A percentile compares a stretch with the other conserved stretches of the same genome.
phyloP scores from a whole-genome alignment of 2,329 filamentous ascomycete genomes.

The Myriosclerotinia curreyana region DNA sequence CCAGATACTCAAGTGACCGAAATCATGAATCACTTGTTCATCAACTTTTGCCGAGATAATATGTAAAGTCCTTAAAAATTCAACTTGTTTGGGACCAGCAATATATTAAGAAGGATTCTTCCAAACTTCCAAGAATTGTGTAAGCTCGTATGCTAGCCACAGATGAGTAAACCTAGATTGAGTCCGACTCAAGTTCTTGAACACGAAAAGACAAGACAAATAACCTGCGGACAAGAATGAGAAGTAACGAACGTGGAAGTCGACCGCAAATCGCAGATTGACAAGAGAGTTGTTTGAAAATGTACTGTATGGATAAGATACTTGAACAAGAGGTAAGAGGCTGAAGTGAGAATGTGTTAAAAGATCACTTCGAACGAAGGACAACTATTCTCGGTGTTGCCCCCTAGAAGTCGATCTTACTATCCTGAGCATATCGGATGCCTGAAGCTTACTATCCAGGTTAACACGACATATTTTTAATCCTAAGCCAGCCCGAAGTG shows the following conservation, averaged over 20 bases:
- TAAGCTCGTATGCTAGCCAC: constrained; percentile 13
- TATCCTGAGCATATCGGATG: constrained; percentile 16
- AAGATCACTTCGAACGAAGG: constrained; percentile 21
- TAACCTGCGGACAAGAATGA: constrained; percentile 3
- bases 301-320: constrained; percentile 14
- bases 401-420: constrained; percentile 24
- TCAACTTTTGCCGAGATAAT: constrained; percentile 2
- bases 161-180: constrained; percentile 5
- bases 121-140: background rate
- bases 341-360: constrained; percentile 21
- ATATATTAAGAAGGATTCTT: constrained; percentile 9
- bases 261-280: constrained; percentile 21
- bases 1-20: constrained; percentile 19
- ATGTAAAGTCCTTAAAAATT: background rate
- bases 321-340: constrained; percentile 17
- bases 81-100: constrained; percentile 1
- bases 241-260: constrained; percentile 23
- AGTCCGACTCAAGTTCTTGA: background rate
- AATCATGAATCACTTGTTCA: constrained; percentile 22
- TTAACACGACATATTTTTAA: constrained; percentile 20
- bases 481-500: constrained; percentile 12
- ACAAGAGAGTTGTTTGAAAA: constrained; percentile 11
- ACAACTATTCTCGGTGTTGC: constrained; percentile 17
- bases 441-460: constrained; percentile 21
- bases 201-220: constrained; percentile 6